Base-by-base conservation (phyloP, 805 yeast species). In the Candida khao-thaluensis region DNA sequence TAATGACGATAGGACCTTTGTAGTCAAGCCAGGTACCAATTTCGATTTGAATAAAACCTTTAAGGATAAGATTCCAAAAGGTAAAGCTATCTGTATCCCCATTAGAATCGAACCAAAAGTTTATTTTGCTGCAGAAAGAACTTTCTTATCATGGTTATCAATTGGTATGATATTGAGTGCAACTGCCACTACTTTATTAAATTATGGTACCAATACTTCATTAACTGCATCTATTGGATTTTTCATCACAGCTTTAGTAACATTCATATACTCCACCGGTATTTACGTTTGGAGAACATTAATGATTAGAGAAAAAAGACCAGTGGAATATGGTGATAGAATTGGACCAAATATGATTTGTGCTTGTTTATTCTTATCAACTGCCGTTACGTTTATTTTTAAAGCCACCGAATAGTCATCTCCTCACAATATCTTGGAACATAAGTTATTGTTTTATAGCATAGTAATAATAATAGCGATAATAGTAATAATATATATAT, bases 61-160 rank as follows among this genome's bases (percentile, higher is more conserved):
- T 73, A 79, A 52, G 40, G 72, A 82, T 47, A 66, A 62, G 43
- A 85, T 93, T 8, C 98, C 99, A 16, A 80, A 85, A 29, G 99
- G 98, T 2, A 90, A 89, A 62, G 74, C 76, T 31, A 86, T 93
- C 43, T 79, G 89, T 54, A 93, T 93, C 7, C 99, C 98, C 2
- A 95, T 93, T 26, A 78, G 99, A 54, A 90, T 93, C 25, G 99
- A 93, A 64, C 99, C 99, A 42, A 93, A 93, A 67, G 99, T 93
- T n/a, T 93, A 93, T 60, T 93, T 93, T 64, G 99, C 99, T 5
- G 88, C 95, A 17, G 99, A 93, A 63, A 80, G 99, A 66, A 93
- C 99, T 0, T 91, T 82, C 56, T 71, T 93, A 46, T 79, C 95
- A 28, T 93, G 99, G 99, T 67, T 91, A 40, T 90, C 95, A 28